These are phyloP conservation scores for Tulasnella sp. DNA, from an alignment of 768 basidiomycete species.

Conservation along the genomic window DNA sequence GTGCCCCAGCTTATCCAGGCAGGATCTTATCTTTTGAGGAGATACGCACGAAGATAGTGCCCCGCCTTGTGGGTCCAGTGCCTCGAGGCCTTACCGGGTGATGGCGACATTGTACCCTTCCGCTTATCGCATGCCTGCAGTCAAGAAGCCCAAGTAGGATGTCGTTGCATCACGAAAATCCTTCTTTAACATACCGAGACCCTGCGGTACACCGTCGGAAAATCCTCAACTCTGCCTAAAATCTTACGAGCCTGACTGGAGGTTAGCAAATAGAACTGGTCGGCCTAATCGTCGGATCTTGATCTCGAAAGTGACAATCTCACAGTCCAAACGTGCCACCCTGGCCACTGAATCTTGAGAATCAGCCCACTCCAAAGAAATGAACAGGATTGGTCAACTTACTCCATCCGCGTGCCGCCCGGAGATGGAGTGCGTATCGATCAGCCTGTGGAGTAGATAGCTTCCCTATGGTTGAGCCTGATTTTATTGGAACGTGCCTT, in stretches of 20 bases:
- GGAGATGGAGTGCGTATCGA: neutral
- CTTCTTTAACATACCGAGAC: neutral
- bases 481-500: neutral
- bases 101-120: neutral
- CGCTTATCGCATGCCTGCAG: neutral
- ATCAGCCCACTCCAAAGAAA: neutral
- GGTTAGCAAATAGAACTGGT: too few species aligned
- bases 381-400: neutral
- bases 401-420: neutral
- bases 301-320: conserved; percentile 1
- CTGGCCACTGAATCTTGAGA: neutral
- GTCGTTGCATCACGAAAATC: neutral
- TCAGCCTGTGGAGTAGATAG: neutral
- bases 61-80: neutral
- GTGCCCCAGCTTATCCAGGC: neutral
- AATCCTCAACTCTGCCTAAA: neutral
- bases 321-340: neutral
- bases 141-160: neutral
- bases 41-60: neutral
- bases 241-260: neutral
- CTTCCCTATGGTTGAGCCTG: neutral
- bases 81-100: neutral
- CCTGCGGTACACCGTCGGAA: neutral
- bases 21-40: conserved; percentile 3
- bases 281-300: neutral